Evolutionary conservation across 2,329 filamentous ascomycete genomes (phyloP), one percentile per base, ranked within the genome.

Genomic region (Lecanoromycetidae sp.): DNA sequence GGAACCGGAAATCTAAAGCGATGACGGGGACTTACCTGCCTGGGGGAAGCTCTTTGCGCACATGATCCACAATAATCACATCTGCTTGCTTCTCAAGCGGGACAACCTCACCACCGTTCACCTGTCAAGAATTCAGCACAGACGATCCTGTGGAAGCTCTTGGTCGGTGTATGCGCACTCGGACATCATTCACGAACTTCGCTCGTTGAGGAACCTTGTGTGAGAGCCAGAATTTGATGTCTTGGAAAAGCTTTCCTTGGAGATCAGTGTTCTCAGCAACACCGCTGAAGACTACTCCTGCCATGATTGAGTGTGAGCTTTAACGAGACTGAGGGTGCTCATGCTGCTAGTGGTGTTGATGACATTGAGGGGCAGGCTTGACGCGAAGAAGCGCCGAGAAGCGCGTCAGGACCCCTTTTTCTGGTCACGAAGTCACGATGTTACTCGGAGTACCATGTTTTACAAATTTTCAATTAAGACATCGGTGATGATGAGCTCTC

Each of bases 1-100:
- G 36, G 27, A 17, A 3, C n/a, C 13, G 9, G n/a, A 15, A 23
- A 13, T 17, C 6, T 10, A 22, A 39, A 22, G 20, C 29, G 33
- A 17, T 10, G 13, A 38, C 15, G 19, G n/a, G 46, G 30, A 33
- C 66, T 40, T 62, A 71, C 62, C 70, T 71, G 35, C 71, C 70
- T 1, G 68, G 59, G 12, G 72, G 70, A 25, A 66, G 62, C 51
- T 73, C 67, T 50, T 66, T 69, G 52, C 64, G 71, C 32, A 65
- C 55, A 57, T 80, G 76, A 58, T 82, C 77, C 17, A 76, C 73
- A 36, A 82, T 70, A 44, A 69, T 63, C 54, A 77, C 67, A 55
- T 80, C 74, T 36, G 77, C 76, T 39, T 72, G 62, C 50, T 68
- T 71, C 54, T 80, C 77, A 33, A 71, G 56, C 13, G 61, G 56